Base-by-base conservation (phyloP, 768 basidiomycete species). In the Pleurotus cornucopiae region DNA sequence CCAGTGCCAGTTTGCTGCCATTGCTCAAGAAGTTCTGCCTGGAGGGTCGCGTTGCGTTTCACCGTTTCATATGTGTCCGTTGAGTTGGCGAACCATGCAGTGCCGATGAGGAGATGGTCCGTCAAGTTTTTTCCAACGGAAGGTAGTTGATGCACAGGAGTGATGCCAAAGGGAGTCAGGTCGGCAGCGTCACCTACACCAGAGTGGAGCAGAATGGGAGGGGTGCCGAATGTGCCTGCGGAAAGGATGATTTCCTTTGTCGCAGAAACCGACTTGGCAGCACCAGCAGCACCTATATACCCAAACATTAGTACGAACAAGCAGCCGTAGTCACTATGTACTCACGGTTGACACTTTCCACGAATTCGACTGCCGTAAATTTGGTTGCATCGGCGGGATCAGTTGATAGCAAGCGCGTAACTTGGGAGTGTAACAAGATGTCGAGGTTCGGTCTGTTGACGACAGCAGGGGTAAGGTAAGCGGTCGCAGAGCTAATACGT, bases 211-310 rank as follows among this genome's bases (percentile, higher is more conserved):
- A 75, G 62, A 30, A 76, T 66, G 2, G 70, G 68, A 1, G 75
- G 71, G 2, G 75, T 74, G 34, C 30, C 30, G 13, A 74, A 59
- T 1, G 65, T 57, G 16, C 75, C 75, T 6, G 69, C 72, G 2
- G 73, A 73, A 5, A 76, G 62, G 26, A 76, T 69, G 38, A 75
- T 62, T 53, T 76, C 74, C 40, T 68, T 71, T n/a, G 49, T 61
- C 1, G 73, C 72, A 1, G 39, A 57, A 13, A 70, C 45, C 21
- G 25, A 57, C 1, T 41, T 45, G 3, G 39, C 38, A 46, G 20
- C 21, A 34, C 25, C 9, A 6, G 37, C 38, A 13, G 13, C 16
- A 58, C 57, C 51, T 5, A 56, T 48, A 3, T 16, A 52, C 20
- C 34, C 43, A 38, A 16, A 54, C 12, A 5, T 49, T n/a, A 45